Base-by-base conservation (phyloP, 1,139 yeast species). In the Geotrichum bryndzae region DNA sequence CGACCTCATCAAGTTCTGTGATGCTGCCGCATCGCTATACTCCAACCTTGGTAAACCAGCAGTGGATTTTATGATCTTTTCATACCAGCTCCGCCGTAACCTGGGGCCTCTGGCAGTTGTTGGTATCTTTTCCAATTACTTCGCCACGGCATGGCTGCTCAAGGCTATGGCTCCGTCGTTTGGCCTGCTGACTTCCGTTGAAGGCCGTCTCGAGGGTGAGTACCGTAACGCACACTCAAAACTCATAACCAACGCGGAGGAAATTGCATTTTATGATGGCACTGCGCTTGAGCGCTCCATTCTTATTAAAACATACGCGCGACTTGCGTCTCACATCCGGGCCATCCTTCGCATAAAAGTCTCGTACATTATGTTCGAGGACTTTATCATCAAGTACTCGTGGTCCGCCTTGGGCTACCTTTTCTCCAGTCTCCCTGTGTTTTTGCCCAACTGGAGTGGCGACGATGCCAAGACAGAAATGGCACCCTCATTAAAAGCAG, bases 361-460 rank as follows among this genome's bases (percentile, higher is more conserved):
- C 23, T 79, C 81, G 13, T 92, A 90, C 73, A 86, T 87, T 59
- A 80, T 89, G 68, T 76, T 90, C 66, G 97, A 92, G 75, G 96
- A 90, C 72, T 90, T 90, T 71, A 84, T 91, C 57, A 81, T 92
- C 73, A 92, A 91, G 75, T 91, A 90, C 71, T 86, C 95, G 22
- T 92, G 97, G 98, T 90, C 96, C 2, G 96, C 96, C 0, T 81
- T 94, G 77, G 97, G 97, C 11, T 91, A 91, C 72, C 77, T 90
- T 38, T 91, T 90, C 77, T 90, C 97, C 0, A 89, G 96, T 1
- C 81, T 91, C 65, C 98, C 98, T 1, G 94, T 91, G 31, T 79
- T 84, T 57, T 70, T 84, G 63, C 79, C 82, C 1, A 76, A 78
- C 2, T 69, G 80, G 68, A 72, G 76, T 51, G 76, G 74, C 22